Base-by-base conservation (phyloP, 345 rosid genomes). In the Fremontodendron californicum region DNA sequence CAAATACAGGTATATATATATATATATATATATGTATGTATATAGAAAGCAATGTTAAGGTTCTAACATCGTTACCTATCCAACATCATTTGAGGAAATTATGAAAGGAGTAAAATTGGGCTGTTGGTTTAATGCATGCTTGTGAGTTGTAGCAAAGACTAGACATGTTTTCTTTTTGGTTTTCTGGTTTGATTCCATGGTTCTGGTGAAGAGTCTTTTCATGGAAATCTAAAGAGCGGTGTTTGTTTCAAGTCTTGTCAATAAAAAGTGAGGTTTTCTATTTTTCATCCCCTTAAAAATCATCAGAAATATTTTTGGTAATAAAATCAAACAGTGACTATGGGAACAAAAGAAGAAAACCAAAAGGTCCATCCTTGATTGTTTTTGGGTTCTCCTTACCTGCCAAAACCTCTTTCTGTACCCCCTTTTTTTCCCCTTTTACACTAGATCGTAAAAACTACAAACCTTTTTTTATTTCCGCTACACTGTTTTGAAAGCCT, bases 161-260 rank as follows among this genome's bases (percentile, higher is more conserved):
- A 71, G 75, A 25, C 70, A 74, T 12, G 33, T 33, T 72, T 45
- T 18, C 69, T 64, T 58, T 62, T 63, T 75, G 43, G 77, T 49
- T 58, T 2, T 71, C 66, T 64, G 68, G 12, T 70, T 35, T 61
- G 80, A 71, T 80, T 81, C 58, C 78, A 21, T 5, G 39, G 54
- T 33, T 61, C 77, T 42, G 70, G 5, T 81, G 84, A 73, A 73
- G 45, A 81, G 85, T 81, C 81, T 74, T 83, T 85, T 83, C 88
- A 77, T 58, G 77, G 63, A 65, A 63, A 74, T 82, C 27, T 6
- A 49, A 49, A 3, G 3, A 58, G 8, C 61, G 43, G 77, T 52
- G 57, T 75, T 61, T 71, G 40, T 61, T 77, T 55, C 21, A 68
- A 76, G 88, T 82, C 90, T 78, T 88, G 83, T 85, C 87, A 78